These are phyloP conservation scores for Fomitopsis betulina DNA, from an alignment of 1,284 basidiomycete species.

Conservation along the genomic window DNA sequence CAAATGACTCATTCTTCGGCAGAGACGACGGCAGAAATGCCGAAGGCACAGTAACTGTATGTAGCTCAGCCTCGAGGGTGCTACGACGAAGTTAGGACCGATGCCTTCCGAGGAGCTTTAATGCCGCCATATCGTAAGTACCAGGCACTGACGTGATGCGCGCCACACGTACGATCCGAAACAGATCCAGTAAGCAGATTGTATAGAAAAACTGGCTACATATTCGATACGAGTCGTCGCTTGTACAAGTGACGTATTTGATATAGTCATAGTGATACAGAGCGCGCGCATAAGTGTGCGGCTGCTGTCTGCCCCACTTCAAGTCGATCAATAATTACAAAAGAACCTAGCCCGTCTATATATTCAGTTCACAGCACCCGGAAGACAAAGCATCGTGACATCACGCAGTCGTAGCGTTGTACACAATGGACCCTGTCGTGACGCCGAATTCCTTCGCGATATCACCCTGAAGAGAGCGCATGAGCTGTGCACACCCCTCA, in stretches of 20 bases:
- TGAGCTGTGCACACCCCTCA: background rate
- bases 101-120: too few relatives aligned
- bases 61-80: too few relatives aligned
- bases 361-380: background rate
- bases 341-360: background rate
- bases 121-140: too few relatives aligned
- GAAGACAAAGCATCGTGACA: too few relatives aligned
- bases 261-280: background rate
- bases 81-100: too few relatives aligned
- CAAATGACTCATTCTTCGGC: too few relatives aligned
- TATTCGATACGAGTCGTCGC: background rate
- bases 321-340: background rate
- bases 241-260: background rate
- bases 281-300: background rate
- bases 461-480: constrained; percentile 3
- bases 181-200: background rate
- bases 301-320: background rate
- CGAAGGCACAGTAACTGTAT: too few relatives aligned
- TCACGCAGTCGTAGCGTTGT: constrained; percentile 5
- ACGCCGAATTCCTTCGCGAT: constrained; percentile 16
- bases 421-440: constrained; percentile 13
- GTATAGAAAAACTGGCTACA: background rate
- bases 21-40: too few relatives aligned
- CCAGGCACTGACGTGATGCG: too few relatives aligned
- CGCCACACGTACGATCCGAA: too few relatives aligned